Evolutionary conservation across 257 asterid genomes (phyloP), one percentile per base, ranked within the genome.

Genomic region (Salvia hispanica): DNA sequence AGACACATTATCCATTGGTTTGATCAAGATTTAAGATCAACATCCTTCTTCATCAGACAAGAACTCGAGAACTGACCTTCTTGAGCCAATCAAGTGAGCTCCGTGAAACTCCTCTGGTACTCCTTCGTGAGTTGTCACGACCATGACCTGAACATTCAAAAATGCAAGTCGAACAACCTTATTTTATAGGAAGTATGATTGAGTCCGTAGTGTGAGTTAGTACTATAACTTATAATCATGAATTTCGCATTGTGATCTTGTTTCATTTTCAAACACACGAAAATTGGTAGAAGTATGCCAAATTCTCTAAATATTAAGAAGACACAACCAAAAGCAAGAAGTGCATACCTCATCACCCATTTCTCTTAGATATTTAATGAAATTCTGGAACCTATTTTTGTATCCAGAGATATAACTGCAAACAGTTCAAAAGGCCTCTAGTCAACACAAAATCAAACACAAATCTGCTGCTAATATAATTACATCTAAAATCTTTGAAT

Each of bases 61-160:
- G 70, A 67, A 64, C 11, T 16, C 25, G 25, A 59, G 71, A 33
- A 8, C 76, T 61, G 62, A 94, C 99, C 99, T 94, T 73, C 82
- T 75, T 10, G 99, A 94, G 80, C 99, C 99, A 36, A 94, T 84
- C 77, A 88, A 62, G 61, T 85, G 87, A 73, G 99, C 99, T 78
- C 99, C 99, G 52, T 94, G 83, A 84, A 94, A 91, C 74, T 94
- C 99, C 61, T 88, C 73, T 3, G 99, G 99, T 53, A 87, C 96
- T 70, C 99, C 99, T 85, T 94, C 98, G 63, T 91, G 99, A 5
- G 99, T 94, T 33, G 99, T 94, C 76, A 94, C 96, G 51, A 91
- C 99, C 98, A 94, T 82, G 64, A 94, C 99, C 99, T 94, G 74
- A 77, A 77, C 55, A 58, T 50, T 53, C 69, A 48, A 46, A 34